Conservation (phyloP, 1,284 basidiomycete genomes). For the Trichosporon ovoides region DNA sequence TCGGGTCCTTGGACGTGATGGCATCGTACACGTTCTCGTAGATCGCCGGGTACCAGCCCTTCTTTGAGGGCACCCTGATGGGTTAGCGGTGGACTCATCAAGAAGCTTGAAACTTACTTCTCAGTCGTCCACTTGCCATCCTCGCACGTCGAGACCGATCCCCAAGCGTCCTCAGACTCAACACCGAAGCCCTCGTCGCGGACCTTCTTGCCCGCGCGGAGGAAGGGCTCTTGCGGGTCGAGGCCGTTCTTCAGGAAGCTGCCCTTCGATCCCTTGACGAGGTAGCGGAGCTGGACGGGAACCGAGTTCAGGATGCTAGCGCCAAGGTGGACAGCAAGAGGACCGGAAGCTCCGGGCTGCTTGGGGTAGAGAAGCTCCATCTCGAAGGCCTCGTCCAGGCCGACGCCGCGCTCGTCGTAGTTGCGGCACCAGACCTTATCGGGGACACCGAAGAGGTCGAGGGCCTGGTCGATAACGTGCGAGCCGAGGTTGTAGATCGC, state of each 20-base stretch:
- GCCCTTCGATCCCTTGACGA: slow-evolving; percentile 58
- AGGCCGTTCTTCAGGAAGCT: slow-evolving; percentile 69
- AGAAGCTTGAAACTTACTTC: neutral
- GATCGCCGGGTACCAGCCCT: slow-evolving; percentile 29
- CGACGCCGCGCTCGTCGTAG: slow-evolving; percentile 37
- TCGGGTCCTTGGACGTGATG: slow-evolving; percentile 9
- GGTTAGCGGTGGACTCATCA: neutral
- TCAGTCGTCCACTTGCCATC: slow-evolving; percentile 10
- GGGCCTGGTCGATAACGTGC: slow-evolving; percentile 65
- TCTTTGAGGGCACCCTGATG: slow-evolving; percentile 6
- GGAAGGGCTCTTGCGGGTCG: slow-evolving; percentile 67
- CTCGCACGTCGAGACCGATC: slow-evolving; percentile 11
- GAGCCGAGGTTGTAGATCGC: slow-evolving; percentile 52
- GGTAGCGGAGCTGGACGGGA: slow-evolving; percentile 60
- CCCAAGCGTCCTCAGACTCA: slow-evolving; percentile 23
- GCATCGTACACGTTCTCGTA: slow-evolving; percentile 13
- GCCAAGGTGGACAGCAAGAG: slow-evolving; percentile 63
- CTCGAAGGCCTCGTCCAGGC: slow-evolving; percentile 52
- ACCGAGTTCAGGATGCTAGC: slow-evolving; percentile 65
- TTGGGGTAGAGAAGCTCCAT: slow-evolving; percentile 63
- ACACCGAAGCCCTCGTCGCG: slow-evolving; percentile 22
- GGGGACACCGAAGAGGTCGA: slow-evolving; percentile 71
- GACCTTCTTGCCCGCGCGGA: slow-evolving; percentile 29
- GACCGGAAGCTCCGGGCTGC: slow-evolving; percentile 48
- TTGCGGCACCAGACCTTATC: slow-evolving; percentile 52